Evolutionary conservation across 2,329 filamentous ascomycete genomes (phyloP).

Genomic region (Parasarocladium wereldwijsianum): DNA sequence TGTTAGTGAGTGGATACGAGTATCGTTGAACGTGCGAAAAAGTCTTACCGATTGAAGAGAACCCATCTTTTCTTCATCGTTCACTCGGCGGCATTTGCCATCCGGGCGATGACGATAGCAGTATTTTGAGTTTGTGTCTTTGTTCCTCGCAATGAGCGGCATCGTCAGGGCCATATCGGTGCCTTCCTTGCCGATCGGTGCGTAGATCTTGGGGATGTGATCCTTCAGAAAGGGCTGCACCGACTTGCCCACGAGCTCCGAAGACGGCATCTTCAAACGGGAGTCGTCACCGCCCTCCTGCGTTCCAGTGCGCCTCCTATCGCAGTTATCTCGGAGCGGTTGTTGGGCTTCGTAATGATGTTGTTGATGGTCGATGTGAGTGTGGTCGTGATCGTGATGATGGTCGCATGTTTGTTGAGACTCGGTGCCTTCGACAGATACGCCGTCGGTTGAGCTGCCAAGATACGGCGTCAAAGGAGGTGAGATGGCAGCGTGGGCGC

Average conservation of each 20-base stretch:
- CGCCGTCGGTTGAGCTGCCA: too few species aligned
- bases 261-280: conserved; percentile 38
- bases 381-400: conserved; percentile 1
- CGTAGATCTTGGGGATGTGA: conserved; percentile 82
- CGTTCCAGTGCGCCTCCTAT: conserved; percentile 2
- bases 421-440: too few species aligned
- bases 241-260: conserved; percentile 57
- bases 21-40: neutral
- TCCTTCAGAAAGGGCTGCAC: conserved; percentile 80
- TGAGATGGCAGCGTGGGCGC: neutral
- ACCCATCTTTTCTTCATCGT: conserved; percentile 93
- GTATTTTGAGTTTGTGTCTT: conserved; percentile 68
- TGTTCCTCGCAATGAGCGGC: conserved; percentile 15
- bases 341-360: conserved; percentile 4
- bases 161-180: conserved; percentile 7
- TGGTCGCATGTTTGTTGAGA: too few species aligned
- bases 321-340: conserved; percentile 7
- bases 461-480: conserved; percentile 4
- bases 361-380: neutral
- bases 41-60: conserved; percentile 66
- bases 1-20: conserved; percentile 4
- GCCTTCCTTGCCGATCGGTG: conserved; percentile 52
- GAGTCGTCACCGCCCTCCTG: conserved; percentile 1
- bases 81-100: conserved; percentile 81
- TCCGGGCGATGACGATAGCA: conserved; percentile 94